phyloP scores from a whole-genome alignment of 2,329 filamentous ascomycete species.

The Colletotrichum coccodes region DNA sequence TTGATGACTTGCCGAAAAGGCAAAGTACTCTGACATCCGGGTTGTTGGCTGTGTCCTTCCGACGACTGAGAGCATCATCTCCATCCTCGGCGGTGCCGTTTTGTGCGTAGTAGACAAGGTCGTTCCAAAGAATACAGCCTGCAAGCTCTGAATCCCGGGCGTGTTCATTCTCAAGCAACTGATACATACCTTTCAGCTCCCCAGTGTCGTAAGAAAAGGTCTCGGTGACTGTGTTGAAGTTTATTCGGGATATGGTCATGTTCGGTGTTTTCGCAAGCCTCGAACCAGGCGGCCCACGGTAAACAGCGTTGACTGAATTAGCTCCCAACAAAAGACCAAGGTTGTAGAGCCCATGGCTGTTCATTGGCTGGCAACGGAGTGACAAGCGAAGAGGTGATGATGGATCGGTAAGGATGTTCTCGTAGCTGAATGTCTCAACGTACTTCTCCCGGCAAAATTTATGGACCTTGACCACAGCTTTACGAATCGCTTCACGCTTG shows the following conservation, averaged over 20 bases:
- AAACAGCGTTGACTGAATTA: accelerated
- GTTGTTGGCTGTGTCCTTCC: background rate
- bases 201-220: background rate
- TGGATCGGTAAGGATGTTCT: background rate
- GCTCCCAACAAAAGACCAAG: background rate
- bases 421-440: background rate
- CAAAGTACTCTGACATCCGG: background rate
- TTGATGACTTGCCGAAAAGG: background rate
- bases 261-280: background rate
- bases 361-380: background rate
- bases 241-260: background rate
- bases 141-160: accelerated
- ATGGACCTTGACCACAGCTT: background rate
- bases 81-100: constrained; percentile 32
- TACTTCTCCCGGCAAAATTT: background rate
- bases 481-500: too few species aligned
- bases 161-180: background rate
- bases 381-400: too few species aligned
- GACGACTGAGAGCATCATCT: constrained; percentile 15
- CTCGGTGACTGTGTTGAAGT: constrained; percentile 10
- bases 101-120: constrained; percentile 40
- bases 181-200: background rate
- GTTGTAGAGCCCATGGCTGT: constrained; percentile 1
- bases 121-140: constrained; percentile 33
- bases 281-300: background rate